A percentile compares a stretch with the other conserved stretches of the same genome.
These are phyloP conservation scores for Arachis monticola DNA, from an alignment of 331 rosid genomes.

Conservation along the genomic window DNA sequence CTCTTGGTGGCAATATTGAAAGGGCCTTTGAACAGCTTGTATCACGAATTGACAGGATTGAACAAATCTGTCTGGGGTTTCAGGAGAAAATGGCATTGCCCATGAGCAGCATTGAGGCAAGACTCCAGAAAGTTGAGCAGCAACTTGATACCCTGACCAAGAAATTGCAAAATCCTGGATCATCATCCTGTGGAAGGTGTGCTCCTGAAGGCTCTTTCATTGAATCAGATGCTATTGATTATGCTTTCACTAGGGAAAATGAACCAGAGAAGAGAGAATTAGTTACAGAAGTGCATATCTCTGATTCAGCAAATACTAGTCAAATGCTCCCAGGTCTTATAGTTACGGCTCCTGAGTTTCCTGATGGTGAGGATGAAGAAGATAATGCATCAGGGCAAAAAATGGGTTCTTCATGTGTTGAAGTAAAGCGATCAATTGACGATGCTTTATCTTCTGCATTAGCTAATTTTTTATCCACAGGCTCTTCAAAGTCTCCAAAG, in stretches of 20 bases:
- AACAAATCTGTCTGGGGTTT: slow-evolving; percentile 71
- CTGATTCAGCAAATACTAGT: slow-evolving; percentile 49
- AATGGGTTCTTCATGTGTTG: slow-evolving; percentile 43
- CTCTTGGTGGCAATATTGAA: slow-evolving; percentile 46
- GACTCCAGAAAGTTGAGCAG: slow-evolving; percentile 87
- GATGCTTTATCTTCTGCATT: slow-evolving; percentile 86
- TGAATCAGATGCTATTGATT: slow-evolving; percentile 56
- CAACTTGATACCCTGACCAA: slow-evolving; percentile 68
- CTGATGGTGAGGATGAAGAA: slow-evolving; percentile 58
- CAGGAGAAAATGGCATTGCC: slow-evolving; percentile 88
- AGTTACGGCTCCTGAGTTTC: slow-evolving; percentile 85
- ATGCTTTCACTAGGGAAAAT: slow-evolving; percentile 41
- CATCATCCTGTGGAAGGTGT: slow-evolving; percentile 54
- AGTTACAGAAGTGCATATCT: slow-evolving; percentile 43
- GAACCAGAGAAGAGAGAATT: slow-evolving; percentile 51
- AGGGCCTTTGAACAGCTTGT: slow-evolving; percentile 59
- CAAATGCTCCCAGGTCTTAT: slow-evolving; percentile 68
- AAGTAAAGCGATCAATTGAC: slow-evolving; percentile 66
- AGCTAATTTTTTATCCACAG: slow-evolving; percentile 66
- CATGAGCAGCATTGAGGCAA: slow-evolving; percentile 72
- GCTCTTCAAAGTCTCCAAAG: slow-evolving; percentile 46
- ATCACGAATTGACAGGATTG: slow-evolving; percentile 76
- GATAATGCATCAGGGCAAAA: slow-evolving; percentile 39
- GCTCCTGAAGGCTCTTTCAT: slow-evolving; percentile 66
- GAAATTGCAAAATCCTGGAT: slow-evolving; percentile 53